A percentile compares a stretch with the other conserved stretches of the same genome.
Evolutionary conservation across 2,329 filamentous ascomycete species (phyloP).

Genomic region (Thielaviopsis musarum): DNA sequence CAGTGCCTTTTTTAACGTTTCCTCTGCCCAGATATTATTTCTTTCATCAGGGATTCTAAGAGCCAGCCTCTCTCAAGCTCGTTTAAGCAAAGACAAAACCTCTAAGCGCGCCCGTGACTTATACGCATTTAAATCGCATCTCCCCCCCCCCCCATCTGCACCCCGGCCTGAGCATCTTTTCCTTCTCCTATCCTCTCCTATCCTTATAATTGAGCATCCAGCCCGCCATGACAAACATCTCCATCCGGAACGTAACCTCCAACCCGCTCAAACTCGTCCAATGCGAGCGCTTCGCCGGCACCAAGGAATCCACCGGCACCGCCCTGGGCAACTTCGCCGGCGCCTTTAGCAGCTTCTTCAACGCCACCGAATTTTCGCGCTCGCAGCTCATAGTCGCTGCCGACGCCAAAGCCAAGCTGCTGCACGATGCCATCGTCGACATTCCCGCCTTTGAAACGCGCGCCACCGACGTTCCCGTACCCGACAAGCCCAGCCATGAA

Average conservation of each 20-base stretch:
- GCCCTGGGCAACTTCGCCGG: constrained; percentile 29
- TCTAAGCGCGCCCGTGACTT: too few species aligned
- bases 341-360: constrained; percentile 27
- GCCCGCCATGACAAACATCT: constrained; percentile 33
- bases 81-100: too few species aligned
- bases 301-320: constrained; percentile 25
- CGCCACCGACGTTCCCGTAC: constrained; percentile 42
- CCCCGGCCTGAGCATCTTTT: too few species aligned
- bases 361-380: constrained; percentile 21
- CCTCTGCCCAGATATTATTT: too few species aligned
- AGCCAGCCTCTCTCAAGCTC: too few species aligned
- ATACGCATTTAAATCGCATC: too few species aligned
- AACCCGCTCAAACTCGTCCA: constrained; percentile 54
- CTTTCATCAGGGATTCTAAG: too few species aligned
- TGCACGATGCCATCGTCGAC: constrained; percentile 43
- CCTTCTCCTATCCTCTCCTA: neutral
- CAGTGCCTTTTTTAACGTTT: too few species aligned
- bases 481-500: constrained; percentile 41
- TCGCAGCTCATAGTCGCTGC: constrained; percentile 29
- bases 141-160: too few species aligned
- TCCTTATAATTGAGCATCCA: too few species aligned
- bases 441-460: constrained; percentile 53
- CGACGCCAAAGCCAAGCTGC: constrained; percentile 33
- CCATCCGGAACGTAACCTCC: constrained; percentile 67
- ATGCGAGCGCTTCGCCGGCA: constrained; percentile 54